Evolutionary conservation across 257 asterid species (phyloP).

Genomic region (Solanum chilense): DNA sequence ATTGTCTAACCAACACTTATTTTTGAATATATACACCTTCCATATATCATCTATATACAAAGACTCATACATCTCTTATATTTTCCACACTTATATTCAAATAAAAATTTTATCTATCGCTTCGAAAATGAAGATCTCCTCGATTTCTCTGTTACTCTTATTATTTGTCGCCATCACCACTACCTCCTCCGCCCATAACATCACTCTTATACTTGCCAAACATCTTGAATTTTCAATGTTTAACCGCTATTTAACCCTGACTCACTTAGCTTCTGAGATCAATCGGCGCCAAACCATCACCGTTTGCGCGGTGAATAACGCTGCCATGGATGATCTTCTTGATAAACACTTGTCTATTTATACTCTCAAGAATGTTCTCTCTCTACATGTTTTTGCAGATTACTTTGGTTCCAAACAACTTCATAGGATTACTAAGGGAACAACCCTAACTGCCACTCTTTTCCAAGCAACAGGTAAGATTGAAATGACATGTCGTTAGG

Average conservation of each 20-base stretch:
- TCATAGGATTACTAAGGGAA: slow-evolving; percentile 65
- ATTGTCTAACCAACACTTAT: neutral
- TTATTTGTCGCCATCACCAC: slow-evolving; percentile 4
- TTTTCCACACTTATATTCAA: neutral
- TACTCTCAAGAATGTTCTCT: slow-evolving; percentile 66
- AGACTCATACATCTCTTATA: neutral
- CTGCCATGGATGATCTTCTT: slow-evolving; percentile 70
- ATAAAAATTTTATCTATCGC: neutral
- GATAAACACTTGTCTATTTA: slow-evolving; percentile 43
- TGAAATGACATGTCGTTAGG: neutral
- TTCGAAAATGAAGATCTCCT: neutral
- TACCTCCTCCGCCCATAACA: slow-evolving; percentile 47
- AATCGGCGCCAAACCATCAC: slow-evolving; percentile 90
- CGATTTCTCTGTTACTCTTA: neutral
- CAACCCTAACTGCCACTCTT: slow-evolving; percentile 81
- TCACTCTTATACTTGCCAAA: slow-evolving; percentile 55
- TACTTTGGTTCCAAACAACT: slow-evolving; percentile 81
- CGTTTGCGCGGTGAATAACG: slow-evolving; percentile 72
- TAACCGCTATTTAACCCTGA: slow-evolving; percentile 76
- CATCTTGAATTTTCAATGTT: slow-evolving; percentile 82
- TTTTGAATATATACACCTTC: neutral
- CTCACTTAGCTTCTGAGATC: slow-evolving; percentile 90
- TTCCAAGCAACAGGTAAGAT: slow-evolving; percentile 84
- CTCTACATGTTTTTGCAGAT: slow-evolving; percentile 85
- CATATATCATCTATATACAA: neutral